Base-by-base conservation (phyloP, 768 basidiomycete species). In the Lentinus brumalis region DNA sequence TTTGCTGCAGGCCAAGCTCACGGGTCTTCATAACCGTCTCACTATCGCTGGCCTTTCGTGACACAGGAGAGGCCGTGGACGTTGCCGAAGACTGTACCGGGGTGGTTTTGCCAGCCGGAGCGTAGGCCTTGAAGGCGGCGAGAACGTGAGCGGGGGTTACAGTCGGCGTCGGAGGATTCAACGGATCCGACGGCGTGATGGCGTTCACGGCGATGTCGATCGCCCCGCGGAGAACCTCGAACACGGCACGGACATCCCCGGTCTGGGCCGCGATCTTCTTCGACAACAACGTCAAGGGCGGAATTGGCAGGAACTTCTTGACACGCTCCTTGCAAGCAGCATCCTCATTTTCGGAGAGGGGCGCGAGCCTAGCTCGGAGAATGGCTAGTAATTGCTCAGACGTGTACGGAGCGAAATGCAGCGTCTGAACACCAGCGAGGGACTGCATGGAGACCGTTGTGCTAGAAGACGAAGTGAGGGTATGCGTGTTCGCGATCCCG, bases 401-500 rank as follows among this genome's bases (percentile, higher is more conserved):
- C 0, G 85, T 86, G 70, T 95, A 96, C 0, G 93, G 91, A 18
- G 86, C 77, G 69, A 95, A 94, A 70, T 94, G 92, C 39, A 94
- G 74, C 1, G 91, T 93, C 29, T 77, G 74, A 26, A 88, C 82
- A 16, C 70, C 65, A 3, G 51, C 62, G 12, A 69, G 45, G 10
- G 74, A 66, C 11, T 68, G 62, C 10, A 74, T 67, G 11, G 78
- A 60, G 68, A 79, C 61, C 0, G 78, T 77, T 4, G 75, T 77
- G 9, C 75, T 69, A 14, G 67, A 66, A 0, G 86, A 79, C 3
- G 86, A 81, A 1, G 89, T 87, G 29, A 96, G 83, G 5, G 92
- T 93, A 67, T 94, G 93, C 2, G 90, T 92, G 68, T 96, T 96
- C 42, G 93, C 92, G 69, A 96, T 94, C 40, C 89, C 92, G 66